Evolutionary conservation across 768 basidiomycete genomes (phyloP).

Genomic region (Coprinopsis cinerea): DNA sequence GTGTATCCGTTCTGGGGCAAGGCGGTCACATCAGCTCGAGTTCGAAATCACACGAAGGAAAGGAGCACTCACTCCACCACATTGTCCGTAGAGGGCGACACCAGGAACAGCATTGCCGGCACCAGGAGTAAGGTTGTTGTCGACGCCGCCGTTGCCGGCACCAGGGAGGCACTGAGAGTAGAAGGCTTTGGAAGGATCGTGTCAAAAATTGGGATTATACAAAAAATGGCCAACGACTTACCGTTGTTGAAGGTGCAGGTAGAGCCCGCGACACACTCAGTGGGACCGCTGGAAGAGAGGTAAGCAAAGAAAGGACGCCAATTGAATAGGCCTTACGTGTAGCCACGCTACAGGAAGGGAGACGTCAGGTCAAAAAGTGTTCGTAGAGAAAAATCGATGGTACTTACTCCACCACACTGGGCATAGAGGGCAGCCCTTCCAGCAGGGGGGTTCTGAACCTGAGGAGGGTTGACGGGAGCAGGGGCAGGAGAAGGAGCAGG

Average conservation of each 20-base stretch:
- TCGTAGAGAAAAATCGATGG: not conserved
- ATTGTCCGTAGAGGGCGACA: constrained; percentile 1
- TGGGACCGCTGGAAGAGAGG: constrained; percentile 2
- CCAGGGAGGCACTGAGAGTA: constrained; percentile 10
- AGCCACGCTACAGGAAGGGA: not conserved
- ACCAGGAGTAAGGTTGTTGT: not conserved
- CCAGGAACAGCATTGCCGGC: not conserved
- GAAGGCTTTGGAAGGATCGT: not conserved
- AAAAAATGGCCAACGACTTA: not conserved
- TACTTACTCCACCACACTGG: constrained; percentile 19
- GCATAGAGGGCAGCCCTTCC: constrained; percentile 16
- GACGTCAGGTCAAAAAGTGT: not conserved
- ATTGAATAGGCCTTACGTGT: not conserved
- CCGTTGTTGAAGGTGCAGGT: constrained; percentile 10
- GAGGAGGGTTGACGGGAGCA: constrained; percentile 1
- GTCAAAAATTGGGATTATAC: not conserved
- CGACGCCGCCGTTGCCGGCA: not conserved
- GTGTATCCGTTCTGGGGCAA: constrained; percentile 14
- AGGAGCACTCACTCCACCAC: constrained; percentile 8
- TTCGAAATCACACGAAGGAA: too few relatives aligned
- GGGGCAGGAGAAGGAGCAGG: constrained; percentile 12
- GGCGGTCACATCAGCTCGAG: too few relatives aligned
- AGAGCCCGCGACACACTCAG: constrained; percentile 4
- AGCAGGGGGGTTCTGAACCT: not conserved
- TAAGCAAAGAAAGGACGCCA: not conserved